Conservation (phyloP, 306 rosid species). For the Prunus mume region DNA sequence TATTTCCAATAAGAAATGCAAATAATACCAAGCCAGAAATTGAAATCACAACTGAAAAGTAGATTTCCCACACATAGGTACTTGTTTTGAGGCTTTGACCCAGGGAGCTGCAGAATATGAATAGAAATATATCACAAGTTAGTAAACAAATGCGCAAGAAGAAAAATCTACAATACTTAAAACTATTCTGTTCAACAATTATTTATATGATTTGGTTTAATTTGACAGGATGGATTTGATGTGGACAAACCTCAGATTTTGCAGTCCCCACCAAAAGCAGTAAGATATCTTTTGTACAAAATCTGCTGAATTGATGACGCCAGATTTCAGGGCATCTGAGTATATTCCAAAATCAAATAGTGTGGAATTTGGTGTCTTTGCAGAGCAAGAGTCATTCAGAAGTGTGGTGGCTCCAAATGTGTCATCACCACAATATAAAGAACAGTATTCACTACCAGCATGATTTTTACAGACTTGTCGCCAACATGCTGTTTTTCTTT, state of each 20-base stretch:
- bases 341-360: slow-evolving; percentile 25
- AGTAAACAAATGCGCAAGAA: no score
- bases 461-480: neutral
- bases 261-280: slow-evolving; percentile 38
- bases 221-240: no score
- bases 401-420: neutral
- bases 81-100: slow-evolving; percentile 33
- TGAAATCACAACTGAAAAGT: slow-evolving; percentile 21
- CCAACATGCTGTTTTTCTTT: slow-evolving; percentile 13
- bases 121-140: no score
- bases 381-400: slow-evolving; percentile 2
- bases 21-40: slow-evolving; percentile 21
- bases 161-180: no score
- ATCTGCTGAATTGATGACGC: slow-evolving; percentile 6
- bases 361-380: neutral
- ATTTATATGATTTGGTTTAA: no score
- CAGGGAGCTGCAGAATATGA: slow-evolving; percentile 18
- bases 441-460: no score
- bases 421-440: neutral
- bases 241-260: slow-evolving; percentile 6
- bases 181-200: no score
- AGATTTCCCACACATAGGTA: slow-evolving; percentile 15
- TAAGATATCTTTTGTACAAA: slow-evolving; percentile 8
- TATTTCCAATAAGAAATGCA: slow-evolving; percentile 28
- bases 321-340: neutral